Percentiles rank a stretch among this genome's conserved stretches.
phyloP scores from a whole-genome alignment of 2,329 filamentous ascomycete species.

The Trichoderma atroviride region DNA sequence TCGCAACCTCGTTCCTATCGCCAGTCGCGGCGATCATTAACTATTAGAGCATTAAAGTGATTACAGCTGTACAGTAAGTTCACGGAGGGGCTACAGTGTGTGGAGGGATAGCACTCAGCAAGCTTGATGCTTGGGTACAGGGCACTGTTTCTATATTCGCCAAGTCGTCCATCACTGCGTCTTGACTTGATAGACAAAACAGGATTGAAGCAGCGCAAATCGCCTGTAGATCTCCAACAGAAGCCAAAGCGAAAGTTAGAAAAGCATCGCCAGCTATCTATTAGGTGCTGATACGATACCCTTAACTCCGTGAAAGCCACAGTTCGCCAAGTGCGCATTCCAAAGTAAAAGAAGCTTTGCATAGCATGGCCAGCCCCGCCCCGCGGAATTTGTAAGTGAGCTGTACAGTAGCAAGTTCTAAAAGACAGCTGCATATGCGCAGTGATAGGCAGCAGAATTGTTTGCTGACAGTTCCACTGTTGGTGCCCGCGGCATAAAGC shows the following conservation, averaged over 20 bases:
- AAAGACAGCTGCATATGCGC: not conserved
- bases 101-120: not conserved
- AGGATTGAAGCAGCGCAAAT: not conserved
- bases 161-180: not conserved
- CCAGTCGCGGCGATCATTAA: not conserved
- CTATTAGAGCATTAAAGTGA: not conserved
- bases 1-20: not conserved
- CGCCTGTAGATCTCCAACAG: not conserved
- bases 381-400: not conserved
- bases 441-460: not conserved
- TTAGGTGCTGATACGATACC: not conserved
- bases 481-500: not conserved
- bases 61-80: not conserved
- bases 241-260: not conserved
- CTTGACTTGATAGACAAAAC: not conserved
- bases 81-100: not conserved
- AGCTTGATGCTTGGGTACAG: not conserved
- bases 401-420: not conserved
- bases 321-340: not conserved
- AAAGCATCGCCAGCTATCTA: too few relatives aligned
- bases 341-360: not conserved
- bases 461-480: not conserved
- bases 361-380: not conserved
- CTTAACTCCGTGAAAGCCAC: conserved; percentile 6
- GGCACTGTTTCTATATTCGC: not conserved